These are phyloP conservation scores for Fusarium annulatum DNA, from an alignment of 2,329 filamentous ascomycete genomes.

Conservation along the genomic window DNA sequence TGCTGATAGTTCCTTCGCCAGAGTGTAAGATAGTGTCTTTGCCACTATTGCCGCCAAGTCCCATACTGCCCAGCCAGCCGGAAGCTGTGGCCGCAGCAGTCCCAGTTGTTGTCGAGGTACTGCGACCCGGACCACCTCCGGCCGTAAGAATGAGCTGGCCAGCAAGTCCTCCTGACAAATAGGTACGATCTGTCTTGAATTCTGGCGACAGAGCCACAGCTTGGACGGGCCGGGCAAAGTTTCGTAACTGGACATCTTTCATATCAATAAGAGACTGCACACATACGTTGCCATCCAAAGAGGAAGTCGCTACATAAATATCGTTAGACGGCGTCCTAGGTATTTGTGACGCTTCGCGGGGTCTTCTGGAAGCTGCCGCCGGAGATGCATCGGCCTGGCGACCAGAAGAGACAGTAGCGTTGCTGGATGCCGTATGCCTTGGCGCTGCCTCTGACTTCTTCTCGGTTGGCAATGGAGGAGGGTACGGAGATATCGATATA, in stretches of 20 bases:
- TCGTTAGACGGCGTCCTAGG: slow-evolving; percentile 85
- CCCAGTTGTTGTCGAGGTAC: slow-evolving; percentile 86
- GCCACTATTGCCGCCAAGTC: slow-evolving; percentile 79
- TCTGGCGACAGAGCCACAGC: slow-evolving; percentile 94
- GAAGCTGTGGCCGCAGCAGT: slow-evolving; percentile 86
- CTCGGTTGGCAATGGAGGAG: slow-evolving; percentile 63
- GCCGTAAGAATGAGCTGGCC: slow-evolving; percentile 88
- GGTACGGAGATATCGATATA: slow-evolving; percentile 89
- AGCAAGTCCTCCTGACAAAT: slow-evolving; percentile 89
- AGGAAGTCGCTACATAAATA: slow-evolving; percentile 93
- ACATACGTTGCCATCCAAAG: slow-evolving; percentile 95
- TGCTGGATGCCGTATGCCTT: slow-evolving; percentile 51
- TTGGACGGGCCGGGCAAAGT: slow-evolving; percentile 93
- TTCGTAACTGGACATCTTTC: slow-evolving; percentile 90
- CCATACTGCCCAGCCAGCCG: slow-evolving; percentile 91
- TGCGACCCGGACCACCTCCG: slow-evolving; percentile 82
- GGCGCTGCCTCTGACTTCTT: slow-evolving; percentile 56
- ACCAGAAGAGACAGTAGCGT: slow-evolving; percentile 46
- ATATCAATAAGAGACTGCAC: slow-evolving; percentile 86
- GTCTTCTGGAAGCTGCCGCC: slow-evolving; percentile 62
- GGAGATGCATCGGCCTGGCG: slow-evolving; percentile 56
- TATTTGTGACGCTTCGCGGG: slow-evolving; percentile 65
- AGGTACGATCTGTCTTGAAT: slow-evolving; percentile 88
- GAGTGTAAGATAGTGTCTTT: slow-evolving; percentile 90
- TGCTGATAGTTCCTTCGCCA: slow-evolving; percentile 90